Percentiles rank a stretch among this genome's conserved stretches.
Evolutionary conservation across 2,329 filamentous ascomycete genomes (phyloP).

Genomic region (Trichoderma sp.): DNA sequence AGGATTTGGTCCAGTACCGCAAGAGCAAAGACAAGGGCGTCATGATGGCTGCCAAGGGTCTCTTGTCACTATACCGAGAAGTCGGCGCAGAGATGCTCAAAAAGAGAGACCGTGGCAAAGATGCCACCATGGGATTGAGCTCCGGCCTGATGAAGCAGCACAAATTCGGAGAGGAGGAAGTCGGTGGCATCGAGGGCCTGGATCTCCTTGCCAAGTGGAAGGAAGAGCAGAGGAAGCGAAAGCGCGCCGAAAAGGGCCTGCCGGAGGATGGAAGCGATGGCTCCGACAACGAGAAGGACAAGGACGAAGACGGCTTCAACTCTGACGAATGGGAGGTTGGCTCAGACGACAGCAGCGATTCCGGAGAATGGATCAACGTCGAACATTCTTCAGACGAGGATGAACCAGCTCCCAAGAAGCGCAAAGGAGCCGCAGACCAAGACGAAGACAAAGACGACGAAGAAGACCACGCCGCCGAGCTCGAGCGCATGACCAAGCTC

Average conservation of each 20-base stretch:
- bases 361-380: constrained; percentile 91
- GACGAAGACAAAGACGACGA: constrained; percentile 31
- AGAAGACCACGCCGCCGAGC: constrained; percentile 45
- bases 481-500: constrained; percentile 62
- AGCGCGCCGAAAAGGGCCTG: constrained; percentile 65
- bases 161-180: constrained; percentile 77
- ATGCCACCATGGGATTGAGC: constrained; percentile 78
- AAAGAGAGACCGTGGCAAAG: constrained; percentile 87
- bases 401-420: constrained; percentile 56
- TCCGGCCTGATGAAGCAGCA: constrained; percentile 71
- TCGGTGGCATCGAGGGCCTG: constrained; percentile 83
- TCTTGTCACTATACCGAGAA: constrained; percentile 87
- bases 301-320: constrained; percentile 52
- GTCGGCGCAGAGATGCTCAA: constrained; percentile 84
- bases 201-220: constrained; percentile 93
- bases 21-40: constrained; percentile 98
- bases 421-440: constrained; percentile 32
- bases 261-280: constrained; percentile 60
- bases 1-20: constrained; percentile 92
- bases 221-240: constrained; percentile 77
- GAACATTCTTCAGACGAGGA: constrained; percentile 74
- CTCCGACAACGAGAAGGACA: constrained; percentile 53
- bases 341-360: constrained; percentile 62
- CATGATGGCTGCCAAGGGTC: constrained; percentile 96
- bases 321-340: constrained; percentile 60